Evolutionary conservation across 208 protist species (phyloP), one percentile per base, ranked within the genome.

Genomic region (Trypanosoma melophagium): DNA sequence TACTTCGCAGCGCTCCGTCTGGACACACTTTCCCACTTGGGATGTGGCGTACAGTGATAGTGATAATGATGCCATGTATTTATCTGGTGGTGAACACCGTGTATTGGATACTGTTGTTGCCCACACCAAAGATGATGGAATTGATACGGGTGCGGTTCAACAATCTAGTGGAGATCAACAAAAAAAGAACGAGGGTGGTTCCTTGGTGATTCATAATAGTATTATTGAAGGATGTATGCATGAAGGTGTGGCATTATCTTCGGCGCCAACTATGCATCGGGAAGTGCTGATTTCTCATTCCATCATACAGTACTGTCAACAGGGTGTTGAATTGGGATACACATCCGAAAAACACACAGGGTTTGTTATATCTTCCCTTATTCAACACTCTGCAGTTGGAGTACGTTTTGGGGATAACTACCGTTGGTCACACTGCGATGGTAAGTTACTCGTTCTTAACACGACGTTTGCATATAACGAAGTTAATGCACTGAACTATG

Each of bases 341-440:
- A 53, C 75, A 12, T 38, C 50, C 13, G 19, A 16, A 40, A 7
- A 59, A 31, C 50, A 66, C 35, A 61, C 14, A 5, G 70, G 47
- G 0, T 19, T 41, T 17, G 41, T 80, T 13, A 69, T 40, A 17
- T 38, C 35, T 8, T 65, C 50, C 9, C 50, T 71, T 25, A 56
- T 80, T 44, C 38, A 50, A 22, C 21, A 66, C 49, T 69, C 52
- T 49, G 40, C 28, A 9, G 64, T 80, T 21, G 75, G 58, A 28
- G 22, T 80, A 10, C 75, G 75, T 19, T 76, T 66, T 50, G 75
- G 75, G 13, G 75, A 80, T 52, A 80, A 77, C 41, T 77, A 80
- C 35, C 14, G 38, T 35, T 71, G 55, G 55, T 67, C 40, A 19
- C 49, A 61, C 44, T 52, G 45, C n/a, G 61, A 64, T 50, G 64